A percentile compares a stretch with the other conserved stretches of the same genome.
phyloP scores from a whole-genome alignment of 75 land plant species.

The Cryptomeria japonica region DNA sequence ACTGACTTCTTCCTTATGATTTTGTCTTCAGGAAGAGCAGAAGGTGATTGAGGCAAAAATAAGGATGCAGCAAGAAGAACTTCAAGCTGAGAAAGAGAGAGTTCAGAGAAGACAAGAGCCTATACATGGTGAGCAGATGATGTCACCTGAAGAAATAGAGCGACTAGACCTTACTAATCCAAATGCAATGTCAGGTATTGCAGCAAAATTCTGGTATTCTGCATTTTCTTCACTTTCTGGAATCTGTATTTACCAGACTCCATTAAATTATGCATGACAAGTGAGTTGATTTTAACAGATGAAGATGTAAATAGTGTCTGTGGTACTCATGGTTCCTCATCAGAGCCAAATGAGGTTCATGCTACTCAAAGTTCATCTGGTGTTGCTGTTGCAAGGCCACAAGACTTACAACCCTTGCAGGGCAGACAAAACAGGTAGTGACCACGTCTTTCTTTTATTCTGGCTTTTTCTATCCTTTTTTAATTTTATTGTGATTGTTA shows the following conservation, averaged over 20 bases:
- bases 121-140: constrained; percentile 4
- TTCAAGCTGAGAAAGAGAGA: constrained; percentile 71
- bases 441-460: neutral
- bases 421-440: constrained; percentile 10
- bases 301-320: constrained; percentile 7
- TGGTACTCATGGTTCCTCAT: constrained; percentile 12
- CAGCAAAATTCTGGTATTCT: neutral
- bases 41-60: constrained; percentile 96
- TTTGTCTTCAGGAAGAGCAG: constrained; percentile 78
- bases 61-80: constrained; percentile 80
- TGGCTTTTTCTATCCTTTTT: neutral
- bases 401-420: neutral
- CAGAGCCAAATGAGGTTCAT: constrained; percentile 3
- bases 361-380: constrained; percentile 1
- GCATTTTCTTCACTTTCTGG: neutral
- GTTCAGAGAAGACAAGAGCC: constrained; percentile 26
- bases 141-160: constrained; percentile 5
- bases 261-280: neutral
- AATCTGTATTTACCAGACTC: neutral
- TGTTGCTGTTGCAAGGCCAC: neutral
- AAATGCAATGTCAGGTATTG: constrained; percentile 7
- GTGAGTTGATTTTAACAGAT: neutral
- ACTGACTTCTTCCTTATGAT: neutral
- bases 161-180: neutral
- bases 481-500: neutral